Conservation (phyloP, 148 eudicot species). For the Amaranthus cruentus region DNA sequence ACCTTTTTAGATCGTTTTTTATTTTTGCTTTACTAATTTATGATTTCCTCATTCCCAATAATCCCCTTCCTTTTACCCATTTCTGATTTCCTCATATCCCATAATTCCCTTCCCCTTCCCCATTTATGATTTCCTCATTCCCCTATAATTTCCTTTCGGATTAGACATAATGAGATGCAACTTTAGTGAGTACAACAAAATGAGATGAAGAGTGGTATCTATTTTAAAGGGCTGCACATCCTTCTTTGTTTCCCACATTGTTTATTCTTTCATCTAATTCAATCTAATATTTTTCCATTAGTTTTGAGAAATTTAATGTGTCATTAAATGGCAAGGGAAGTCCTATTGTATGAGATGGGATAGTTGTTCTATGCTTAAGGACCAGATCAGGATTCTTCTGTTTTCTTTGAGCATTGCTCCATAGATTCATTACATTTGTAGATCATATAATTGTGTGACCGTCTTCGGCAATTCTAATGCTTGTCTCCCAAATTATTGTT, state of each 20-base stretch:
- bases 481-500: not conserved
- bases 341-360: not conserved
- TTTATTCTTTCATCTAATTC: slow-evolving; percentile 46
- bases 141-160: no score
- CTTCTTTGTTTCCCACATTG: slow-evolving; percentile 25
- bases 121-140: no score
- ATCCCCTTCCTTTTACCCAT: no score
- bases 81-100: no score
- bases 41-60: no score
- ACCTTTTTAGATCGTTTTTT: no score
- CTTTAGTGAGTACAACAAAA: slow-evolving; percentile 37
- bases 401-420: slow-evolving; percentile 22
- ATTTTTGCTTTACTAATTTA: no score
- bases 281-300: slow-evolving; percentile 16
- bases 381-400: slow-evolving; percentile 7
- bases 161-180: slow-evolving; percentile 37
- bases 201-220: not conserved
- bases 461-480: not conserved
- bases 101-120: no score
- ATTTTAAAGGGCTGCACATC: slow-evolving; percentile 27
- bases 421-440: slow-evolving; percentile 2
- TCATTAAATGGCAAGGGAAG: slow-evolving; percentile 11
- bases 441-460: slow-evolving; percentile 2
- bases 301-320: slow-evolving; percentile 1
- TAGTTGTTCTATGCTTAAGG: slow-evolving; percentile 3